These are phyloP conservation scores for Amborella trichopoda DNA, from an alignment of 164 flowering plant species.

Conservation along the genomic window DNA sequence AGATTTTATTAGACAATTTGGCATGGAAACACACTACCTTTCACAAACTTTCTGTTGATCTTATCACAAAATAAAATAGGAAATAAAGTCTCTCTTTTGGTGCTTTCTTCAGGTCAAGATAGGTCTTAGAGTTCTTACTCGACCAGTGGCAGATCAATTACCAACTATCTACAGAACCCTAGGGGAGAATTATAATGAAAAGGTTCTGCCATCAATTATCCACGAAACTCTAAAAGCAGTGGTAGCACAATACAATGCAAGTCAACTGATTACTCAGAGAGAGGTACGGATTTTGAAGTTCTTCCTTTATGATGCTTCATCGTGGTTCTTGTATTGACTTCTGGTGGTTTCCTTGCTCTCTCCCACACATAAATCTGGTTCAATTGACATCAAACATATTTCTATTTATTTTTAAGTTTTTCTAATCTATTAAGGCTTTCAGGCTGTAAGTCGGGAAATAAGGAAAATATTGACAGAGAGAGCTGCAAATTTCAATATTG, in stretches of 20 bases:
- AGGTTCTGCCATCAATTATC: slow-evolving; percentile 74
- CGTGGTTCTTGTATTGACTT: too few species aligned
- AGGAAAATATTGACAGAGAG: slow-evolving; percentile 41
- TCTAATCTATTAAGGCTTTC: slow-evolving; percentile 1
- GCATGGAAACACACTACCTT: too few species aligned
- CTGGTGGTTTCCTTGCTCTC: too few species aligned
- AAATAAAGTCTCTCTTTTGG: too few species aligned
- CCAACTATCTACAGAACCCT: slow-evolving; percentile 72
- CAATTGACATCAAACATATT: too few species aligned
- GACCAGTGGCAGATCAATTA: slow-evolving; percentile 53
- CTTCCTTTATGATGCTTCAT: too few species aligned
- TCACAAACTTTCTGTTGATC: too few species aligned
- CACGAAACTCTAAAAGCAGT: slow-evolving; percentile 88
- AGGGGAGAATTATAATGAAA: slow-evolving; percentile 72
- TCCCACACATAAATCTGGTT: too few species aligned
- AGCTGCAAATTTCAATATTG: slow-evolving; percentile 41
- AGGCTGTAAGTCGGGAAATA: slow-evolving; percentile 48
- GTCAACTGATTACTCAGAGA: slow-evolving; percentile 84
- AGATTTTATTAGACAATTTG: too few species aligned
- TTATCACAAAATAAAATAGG: too few species aligned
- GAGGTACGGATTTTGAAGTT: slow-evolving; percentile 44
- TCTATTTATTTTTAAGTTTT: too few species aligned
- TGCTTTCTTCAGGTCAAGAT: slow-evolving; percentile 53
- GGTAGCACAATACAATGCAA: slow-evolving; percentile 86
- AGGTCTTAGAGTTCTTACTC: slow-evolving; percentile 83